Conservation (phyloP, 2,329 filamentous ascomycete species). For the Colletotrichum incanum region DNA sequence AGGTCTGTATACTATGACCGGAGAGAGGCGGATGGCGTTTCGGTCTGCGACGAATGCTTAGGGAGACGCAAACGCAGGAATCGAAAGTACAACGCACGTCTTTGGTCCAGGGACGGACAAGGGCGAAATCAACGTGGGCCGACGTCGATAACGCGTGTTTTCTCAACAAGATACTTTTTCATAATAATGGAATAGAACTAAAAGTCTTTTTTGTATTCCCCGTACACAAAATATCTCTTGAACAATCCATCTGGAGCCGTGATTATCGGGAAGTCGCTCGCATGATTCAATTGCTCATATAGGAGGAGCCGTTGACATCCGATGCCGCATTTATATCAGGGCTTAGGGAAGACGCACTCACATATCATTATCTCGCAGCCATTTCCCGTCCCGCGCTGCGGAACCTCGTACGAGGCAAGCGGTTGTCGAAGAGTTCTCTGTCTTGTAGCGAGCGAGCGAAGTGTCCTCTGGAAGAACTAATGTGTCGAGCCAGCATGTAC, state of each 20-base stretch:
- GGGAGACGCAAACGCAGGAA: conserved; percentile 17
- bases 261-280: not conserved
- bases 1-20: conserved; percentile 33
- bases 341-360: not conserved
- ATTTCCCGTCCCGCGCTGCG: not conserved
- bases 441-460: not conserved
- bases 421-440: not conserved
- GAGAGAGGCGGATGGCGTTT: conserved; percentile 29
- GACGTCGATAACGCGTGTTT: conserved; percentile 13
- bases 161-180: conserved; percentile 26
- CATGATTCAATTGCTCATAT: no score
- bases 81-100: conserved; percentile 18
- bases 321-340: not conserved
- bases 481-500: not conserved
- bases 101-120: conserved; percentile 12
- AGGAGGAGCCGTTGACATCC: not conserved
- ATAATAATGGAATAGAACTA: conserved; percentile 40
- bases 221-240: not conserved
- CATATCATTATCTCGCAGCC: not conserved
- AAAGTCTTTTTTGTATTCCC: conserved; percentile 29
- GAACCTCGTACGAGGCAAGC: not conserved
- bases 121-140: not conserved
- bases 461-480: not conserved
- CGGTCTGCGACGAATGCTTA: conserved; percentile 20
- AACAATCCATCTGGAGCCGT: not conserved